Evolutionary conservation across 2,329 filamentous ascomycete genomes (phyloP).

Genomic region (Boeremia lycopersici): DNA sequence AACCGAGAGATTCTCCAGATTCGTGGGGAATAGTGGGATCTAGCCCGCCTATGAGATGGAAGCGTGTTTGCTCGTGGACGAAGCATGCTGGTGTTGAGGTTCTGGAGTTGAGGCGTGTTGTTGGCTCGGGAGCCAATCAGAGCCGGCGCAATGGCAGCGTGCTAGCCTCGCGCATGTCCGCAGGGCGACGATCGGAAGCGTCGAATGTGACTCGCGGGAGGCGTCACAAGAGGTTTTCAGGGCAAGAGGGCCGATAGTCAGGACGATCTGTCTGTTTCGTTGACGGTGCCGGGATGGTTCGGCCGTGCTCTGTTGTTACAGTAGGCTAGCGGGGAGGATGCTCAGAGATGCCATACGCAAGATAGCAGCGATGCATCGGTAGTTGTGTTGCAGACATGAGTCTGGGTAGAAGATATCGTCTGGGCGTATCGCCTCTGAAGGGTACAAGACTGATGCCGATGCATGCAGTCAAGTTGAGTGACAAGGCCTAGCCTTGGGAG

Average conservation of each 20-base stretch:
- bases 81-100: slow-evolving; percentile 44
- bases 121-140: slow-evolving; percentile 36
- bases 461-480: too few relatives aligned
- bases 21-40: slow-evolving; percentile 14
- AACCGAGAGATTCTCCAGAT: slow-evolving; percentile 38
- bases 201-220: slow-evolving; percentile 17
- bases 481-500: too few relatives aligned
- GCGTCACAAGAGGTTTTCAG: slow-evolving; percentile 1
- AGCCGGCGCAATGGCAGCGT: slow-evolving; percentile 27
- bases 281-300: slow-evolving; percentile 8
- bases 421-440: too few relatives aligned
- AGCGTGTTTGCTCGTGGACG: slow-evolving; percentile 39
- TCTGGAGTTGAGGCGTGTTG: slow-evolving; percentile 29
- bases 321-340: too few relatives aligned
- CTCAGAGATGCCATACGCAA: too few relatives aligned
- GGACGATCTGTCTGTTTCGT: slow-evolving; percentile 6
- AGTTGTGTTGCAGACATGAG: too few relatives aligned
- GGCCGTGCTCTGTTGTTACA: slow-evolving; percentile 1
- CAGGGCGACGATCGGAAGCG: slow-evolving; percentile 26
- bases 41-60: slow-evolving; percentile 38
- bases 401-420: too few relatives aligned
- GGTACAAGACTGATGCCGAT: too few relatives aligned
- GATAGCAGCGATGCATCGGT: too few relatives aligned
- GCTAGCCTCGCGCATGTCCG: slow-evolving; percentile 33
- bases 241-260: slow-evolving; percentile 15